Percentiles rank a stretch among this genome's conserved stretches.
Conservation (phyloP, 495 filamentous ascomycete species). For the Aspergillus sclerotioniger region DNA sequence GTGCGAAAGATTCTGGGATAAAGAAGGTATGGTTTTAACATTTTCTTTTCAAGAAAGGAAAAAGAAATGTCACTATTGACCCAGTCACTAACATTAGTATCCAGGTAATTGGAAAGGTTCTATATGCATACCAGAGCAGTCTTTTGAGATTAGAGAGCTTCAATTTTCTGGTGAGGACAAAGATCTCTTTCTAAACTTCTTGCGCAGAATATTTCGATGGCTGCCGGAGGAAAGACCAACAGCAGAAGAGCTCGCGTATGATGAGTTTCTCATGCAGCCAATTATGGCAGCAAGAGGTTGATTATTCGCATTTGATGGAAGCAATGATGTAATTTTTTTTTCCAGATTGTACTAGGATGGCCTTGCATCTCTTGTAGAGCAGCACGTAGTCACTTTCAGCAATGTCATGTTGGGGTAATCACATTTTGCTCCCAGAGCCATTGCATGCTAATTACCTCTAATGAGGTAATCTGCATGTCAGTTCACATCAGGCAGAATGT, state of each 20-base stretch:
- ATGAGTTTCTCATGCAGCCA: constrained; percentile 25
- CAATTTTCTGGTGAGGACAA: constrained; percentile 25
- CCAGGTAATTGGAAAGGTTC: constrained; percentile 27
- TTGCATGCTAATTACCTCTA: too few species aligned
- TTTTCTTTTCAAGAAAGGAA: too few species aligned
- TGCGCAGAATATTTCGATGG: constrained; percentile 33
- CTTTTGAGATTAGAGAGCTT: constrained; percentile 19
- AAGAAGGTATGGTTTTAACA: constrained; percentile 26
- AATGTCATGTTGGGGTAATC: too few species aligned
- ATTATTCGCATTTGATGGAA: too few species aligned
- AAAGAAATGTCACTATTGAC: background rate
- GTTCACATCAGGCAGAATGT: too few species aligned
- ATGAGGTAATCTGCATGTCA: too few species aligned
- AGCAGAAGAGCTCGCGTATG: constrained; percentile 31
- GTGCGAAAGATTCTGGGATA: constrained; percentile 27
- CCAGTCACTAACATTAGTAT: constrained; percentile 5
- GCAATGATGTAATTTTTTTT: too few species aligned
- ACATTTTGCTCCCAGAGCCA: too few species aligned
- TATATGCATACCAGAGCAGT: constrained; percentile 23
- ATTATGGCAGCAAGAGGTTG: background rate
- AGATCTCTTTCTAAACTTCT: constrained; percentile 28
- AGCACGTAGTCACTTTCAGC: too few species aligned
- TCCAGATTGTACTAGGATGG: too few species aligned
- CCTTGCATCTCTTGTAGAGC: too few species aligned
- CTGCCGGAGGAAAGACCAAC: constrained; percentile 32